Base-by-base conservation (phyloP, 169 alveolate species). In the Plasmodium knowlesi region DNA sequence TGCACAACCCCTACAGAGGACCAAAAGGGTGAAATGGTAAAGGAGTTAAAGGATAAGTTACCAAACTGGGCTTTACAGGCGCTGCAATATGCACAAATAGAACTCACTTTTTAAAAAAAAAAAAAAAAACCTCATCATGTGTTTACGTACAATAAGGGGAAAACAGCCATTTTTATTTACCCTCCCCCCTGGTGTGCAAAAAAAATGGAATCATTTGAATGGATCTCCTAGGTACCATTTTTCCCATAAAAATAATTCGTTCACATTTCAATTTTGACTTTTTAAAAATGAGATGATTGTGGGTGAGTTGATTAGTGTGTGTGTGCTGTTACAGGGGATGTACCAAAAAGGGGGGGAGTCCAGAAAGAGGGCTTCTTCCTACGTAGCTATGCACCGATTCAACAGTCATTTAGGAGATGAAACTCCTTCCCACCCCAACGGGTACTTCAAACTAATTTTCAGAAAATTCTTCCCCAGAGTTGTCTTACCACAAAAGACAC, bases 11-110 rank as follows among this genome's bases (percentile, higher is more conserved):
- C 1, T 4, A 37, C 34, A 19, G 50, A 9, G 12, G 25, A 19
- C 1, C 28, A 19, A 83, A 67, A 83, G 19, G 73, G 50, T 25
- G 34, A 84, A 22, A 70, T 70, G 72, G 74, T 84, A 70, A 34
- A 71, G n/a, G 83, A 84, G 50, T 72, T 84, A 71, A 84, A 30
- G 37, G 95, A 95, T 9, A 96, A 96, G 25, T 95, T 97, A 37
- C 99, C 99, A 1, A 43, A 93, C 12, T 98, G 99, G 99, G 97
- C 98, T 5, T 92, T 93, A 43, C 97, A 97, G 78, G 98, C 98
- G 19, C 83, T 97, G 16, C 82, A 86, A 37, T 61, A 81, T 28
- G 91, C 93, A 1, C 39, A 83, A 14, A 94, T 94, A 82, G 79
- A 93, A 34, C 80, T 93, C 22, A 71, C 30, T 30, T 54, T 84